Conservation (phyloP, 148 eudicot genomes). For the Pouteria glomerata region DNA sequence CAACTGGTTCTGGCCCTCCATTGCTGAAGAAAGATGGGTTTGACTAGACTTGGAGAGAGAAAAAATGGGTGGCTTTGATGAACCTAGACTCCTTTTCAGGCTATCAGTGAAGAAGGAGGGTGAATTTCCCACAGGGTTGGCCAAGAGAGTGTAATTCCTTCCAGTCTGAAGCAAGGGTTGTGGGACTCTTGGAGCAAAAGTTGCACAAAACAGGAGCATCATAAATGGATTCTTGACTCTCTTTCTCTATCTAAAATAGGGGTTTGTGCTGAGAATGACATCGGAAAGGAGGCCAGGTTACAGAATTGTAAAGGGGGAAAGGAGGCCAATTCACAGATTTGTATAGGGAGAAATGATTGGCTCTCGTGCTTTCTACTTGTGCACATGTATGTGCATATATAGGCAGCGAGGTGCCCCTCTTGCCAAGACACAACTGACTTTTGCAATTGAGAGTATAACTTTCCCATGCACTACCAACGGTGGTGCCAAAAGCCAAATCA, state of each 20-base stretch:
- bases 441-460: background rate
- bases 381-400: background rate
- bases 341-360: no score
- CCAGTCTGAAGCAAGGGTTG: conserved; percentile 2
- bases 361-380: no score
- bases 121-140: conserved; percentile 4
- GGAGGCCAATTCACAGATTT: no score
- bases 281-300: no score
- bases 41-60: conserved; percentile 10
- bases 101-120: background rate
- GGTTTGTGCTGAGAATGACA: no score
- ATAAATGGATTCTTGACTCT: background rate
- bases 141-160: background rate
- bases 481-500: no score
- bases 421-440: background rate
- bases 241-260: background rate
- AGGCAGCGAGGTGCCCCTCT: background rate
- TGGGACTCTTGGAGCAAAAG: conserved; percentile 8
- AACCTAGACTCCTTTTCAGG: background rate
- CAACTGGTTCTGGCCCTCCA: conserved; percentile 30
- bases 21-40: conserved; percentile 28
- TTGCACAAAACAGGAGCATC: conserved; percentile 19
- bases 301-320: no score
- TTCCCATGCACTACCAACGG: no score
- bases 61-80: conserved; percentile 10